Conservation (phyloP, 345 rosid genomes). For the Camelina neglecta region DNA sequence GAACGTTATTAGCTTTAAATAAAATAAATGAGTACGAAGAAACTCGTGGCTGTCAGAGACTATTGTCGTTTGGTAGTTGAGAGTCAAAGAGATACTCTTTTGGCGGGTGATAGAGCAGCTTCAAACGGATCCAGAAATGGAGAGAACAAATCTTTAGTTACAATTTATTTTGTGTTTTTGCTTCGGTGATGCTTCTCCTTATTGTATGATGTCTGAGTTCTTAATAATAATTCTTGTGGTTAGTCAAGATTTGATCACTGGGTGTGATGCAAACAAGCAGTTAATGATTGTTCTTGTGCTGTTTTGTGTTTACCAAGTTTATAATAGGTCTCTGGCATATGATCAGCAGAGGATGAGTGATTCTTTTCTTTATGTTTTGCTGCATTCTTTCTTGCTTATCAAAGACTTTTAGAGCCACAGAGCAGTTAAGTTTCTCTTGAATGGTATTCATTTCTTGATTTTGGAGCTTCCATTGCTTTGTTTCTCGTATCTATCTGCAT, state of each 20-base stretch:
- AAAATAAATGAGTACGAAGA: conserved; percentile 23
- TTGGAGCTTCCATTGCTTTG: conserved; percentile 17
- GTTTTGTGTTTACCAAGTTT: conserved; percentile 16
- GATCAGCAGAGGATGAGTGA: conserved; percentile 8
- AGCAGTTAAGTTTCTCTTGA: not conserved
- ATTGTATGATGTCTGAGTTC: not conserved
- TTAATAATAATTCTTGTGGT: not conserved
- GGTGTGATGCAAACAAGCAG: not conserved
- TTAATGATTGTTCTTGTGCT: conserved; percentile 1
- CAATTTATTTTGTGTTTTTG: not conserved
- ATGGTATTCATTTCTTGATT: not conserved
- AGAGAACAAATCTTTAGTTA: conserved; percentile 4
- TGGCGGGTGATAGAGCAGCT: conserved; percentile 4
- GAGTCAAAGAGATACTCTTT: conserved; percentile 3
- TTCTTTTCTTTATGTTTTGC: not conserved
- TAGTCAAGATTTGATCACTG: conserved; percentile 1
- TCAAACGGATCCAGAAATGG: not conserved
- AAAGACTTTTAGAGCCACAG: not conserved
- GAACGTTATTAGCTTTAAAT: conserved; percentile 17
- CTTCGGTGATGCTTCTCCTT: conserved; percentile 6
- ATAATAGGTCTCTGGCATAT: conserved; percentile 7
- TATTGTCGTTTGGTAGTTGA: conserved; percentile 31
- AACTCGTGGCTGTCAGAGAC: conserved; percentile 21
- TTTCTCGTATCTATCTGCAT: conserved; percentile 6
- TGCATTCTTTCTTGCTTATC: conserved; percentile 4